phyloP scores from a whole-genome alignment of 2,329 filamentous ascomycete genomes.

The Nemania serpens region DNA sequence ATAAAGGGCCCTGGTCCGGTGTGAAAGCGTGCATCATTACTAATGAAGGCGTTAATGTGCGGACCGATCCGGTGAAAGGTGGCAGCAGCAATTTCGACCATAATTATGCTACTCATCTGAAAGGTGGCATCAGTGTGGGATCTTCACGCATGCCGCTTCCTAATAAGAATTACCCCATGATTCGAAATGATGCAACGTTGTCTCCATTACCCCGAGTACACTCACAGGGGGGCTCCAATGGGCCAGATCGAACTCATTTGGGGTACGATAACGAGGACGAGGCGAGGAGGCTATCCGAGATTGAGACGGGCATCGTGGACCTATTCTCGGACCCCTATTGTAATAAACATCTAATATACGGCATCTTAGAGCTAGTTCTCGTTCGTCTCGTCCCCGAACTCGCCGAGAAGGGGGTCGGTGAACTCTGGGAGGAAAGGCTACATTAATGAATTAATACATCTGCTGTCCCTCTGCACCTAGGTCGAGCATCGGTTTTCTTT shows the following conservation, averaged over 20 bases:
- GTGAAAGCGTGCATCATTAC: constrained; percentile 33
- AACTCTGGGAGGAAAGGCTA: constrained; percentile 75
- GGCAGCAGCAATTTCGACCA: constrained; percentile 30
- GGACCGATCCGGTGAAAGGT: constrained; percentile 38
- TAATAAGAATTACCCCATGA: constrained; percentile 34
- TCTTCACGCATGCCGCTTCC: constrained; percentile 34
- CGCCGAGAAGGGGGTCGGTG: constrained; percentile 69
- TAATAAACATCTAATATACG: constrained; percentile 90
- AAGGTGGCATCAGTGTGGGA: constrained; percentile 34
- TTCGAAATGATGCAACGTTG: constrained; percentile 37
- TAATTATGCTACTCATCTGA: constrained; percentile 26
- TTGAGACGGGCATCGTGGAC: constrained; percentile 69
- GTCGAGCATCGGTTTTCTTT: constrained; percentile 11
- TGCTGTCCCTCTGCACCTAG: neutral
- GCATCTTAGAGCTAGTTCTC: constrained; percentile 80
- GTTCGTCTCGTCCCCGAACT: constrained; percentile 84
- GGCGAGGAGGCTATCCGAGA: constrained; percentile 58
- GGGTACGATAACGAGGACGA: constrained; percentile 43
- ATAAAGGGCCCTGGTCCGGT: constrained; percentile 43
- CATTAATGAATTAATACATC: constrained; percentile 14
- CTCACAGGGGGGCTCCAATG: constrained; percentile 32
- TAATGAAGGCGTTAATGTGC: constrained; percentile 29
- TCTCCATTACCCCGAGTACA: constrained; percentile 32
- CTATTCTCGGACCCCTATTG: constrained; percentile 82
- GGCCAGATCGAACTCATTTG: constrained; percentile 21